phyloP scores from a whole-genome alignment of 768 basidiomycete species.

The Lentinula guzmanii region DNA sequence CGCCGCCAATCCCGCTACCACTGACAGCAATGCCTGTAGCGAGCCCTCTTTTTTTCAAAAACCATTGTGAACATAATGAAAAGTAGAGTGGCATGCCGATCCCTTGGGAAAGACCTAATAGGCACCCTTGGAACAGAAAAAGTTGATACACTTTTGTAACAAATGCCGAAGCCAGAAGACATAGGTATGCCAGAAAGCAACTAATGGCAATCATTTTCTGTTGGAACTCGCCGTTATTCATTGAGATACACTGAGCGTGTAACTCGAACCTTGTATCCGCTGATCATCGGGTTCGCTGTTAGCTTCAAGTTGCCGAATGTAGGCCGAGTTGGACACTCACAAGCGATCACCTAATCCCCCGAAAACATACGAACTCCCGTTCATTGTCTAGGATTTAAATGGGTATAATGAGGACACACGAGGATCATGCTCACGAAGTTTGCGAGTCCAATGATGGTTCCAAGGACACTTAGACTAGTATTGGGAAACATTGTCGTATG shows the following conservation, averaged over 20 bases:
- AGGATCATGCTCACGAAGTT: neutral
- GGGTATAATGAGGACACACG: neutral
- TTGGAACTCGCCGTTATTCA: neutral
- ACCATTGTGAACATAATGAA: conserved; percentile 28
- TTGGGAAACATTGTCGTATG: conserved; percentile 14
- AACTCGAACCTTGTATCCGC: conserved; percentile 15
- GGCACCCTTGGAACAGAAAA: conserved; percentile 23
- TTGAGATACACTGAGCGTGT: neutral
- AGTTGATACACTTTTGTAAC: conserved; percentile 23
- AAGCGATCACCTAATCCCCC: conserved; percentile 25
- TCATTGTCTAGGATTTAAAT: conserved; percentile 17
- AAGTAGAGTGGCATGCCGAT: conserved; percentile 22
- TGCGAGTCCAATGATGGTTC: neutral
- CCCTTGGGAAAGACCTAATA: conserved; percentile 11
- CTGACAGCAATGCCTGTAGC: conserved; percentile 28
- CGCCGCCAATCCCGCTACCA: conserved; percentile 25
- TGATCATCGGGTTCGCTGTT: neutral
- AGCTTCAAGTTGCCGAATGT: neutral
- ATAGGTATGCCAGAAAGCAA: conserved; percentile 18
- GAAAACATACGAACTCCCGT: conserved; percentile 18
- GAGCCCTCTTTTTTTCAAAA: conserved; percentile 23
- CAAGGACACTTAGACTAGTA: conserved; percentile 1
- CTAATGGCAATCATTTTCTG: conserved; percentile 25
- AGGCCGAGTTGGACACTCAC: conserved; percentile 13
- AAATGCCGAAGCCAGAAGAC: conserved; percentile 23